These are phyloP conservation scores for Cercospora sojina DNA, from an alignment of 2,329 filamentous ascomycete species.

Conservation along the genomic window DNA sequence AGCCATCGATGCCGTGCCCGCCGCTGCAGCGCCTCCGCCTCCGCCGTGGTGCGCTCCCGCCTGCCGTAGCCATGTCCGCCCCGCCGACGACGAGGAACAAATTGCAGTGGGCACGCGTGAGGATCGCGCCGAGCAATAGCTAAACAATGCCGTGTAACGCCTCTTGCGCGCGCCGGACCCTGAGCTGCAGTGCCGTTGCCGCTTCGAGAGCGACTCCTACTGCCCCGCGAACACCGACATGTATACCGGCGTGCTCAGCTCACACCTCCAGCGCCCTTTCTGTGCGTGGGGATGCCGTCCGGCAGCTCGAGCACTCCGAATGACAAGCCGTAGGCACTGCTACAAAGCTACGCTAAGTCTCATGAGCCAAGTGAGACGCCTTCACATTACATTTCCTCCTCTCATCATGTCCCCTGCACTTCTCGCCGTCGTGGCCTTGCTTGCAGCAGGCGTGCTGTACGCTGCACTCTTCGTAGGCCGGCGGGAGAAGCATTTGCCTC, in stretches of 20 bases:
- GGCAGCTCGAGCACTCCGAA: neutral
- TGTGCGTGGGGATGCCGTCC: neutral
- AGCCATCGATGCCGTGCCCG: neutral
- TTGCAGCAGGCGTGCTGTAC: conserved; percentile 22
- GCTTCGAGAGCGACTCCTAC: neutral
- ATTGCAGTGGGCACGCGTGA: neutral
- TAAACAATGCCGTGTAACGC: neutral
- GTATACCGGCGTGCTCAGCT: neutral
- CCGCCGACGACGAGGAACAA: neutral
- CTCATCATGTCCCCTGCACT: conserved; percentile 7
- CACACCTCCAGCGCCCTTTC: neutral
- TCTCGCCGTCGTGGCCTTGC: conserved; percentile 1
- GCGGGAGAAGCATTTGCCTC: conserved; percentile 29
- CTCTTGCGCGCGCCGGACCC: neutral
- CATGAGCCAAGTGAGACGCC: neutral
- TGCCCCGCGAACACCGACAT: neutral
- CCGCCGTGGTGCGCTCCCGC: neutral
- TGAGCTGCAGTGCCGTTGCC: neutral
- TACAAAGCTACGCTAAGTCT: neutral
- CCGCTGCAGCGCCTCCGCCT: neutral
- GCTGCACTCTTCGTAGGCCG: conserved; percentile 21
- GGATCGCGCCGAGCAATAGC: neutral
- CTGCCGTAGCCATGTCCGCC: neutral
- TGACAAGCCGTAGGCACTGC: neutral
- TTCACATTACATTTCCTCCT: neutral